Evolutionary conservation across 192 early-diverging fungal species (phyloP).

Genomic region (Backusella australiensis): DNA sequence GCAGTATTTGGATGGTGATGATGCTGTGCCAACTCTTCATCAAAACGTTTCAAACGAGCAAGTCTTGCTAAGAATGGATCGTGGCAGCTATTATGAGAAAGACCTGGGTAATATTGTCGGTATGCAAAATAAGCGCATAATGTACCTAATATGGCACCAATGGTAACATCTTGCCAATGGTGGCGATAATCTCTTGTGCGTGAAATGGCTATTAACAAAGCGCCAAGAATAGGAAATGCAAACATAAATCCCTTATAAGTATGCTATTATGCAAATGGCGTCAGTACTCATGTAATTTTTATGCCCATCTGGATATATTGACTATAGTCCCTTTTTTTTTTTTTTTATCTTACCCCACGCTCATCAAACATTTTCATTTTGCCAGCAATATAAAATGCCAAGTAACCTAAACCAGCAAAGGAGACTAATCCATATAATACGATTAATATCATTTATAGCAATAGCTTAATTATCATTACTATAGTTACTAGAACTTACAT

Average conservation of each 20-base stretch:
- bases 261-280: constrained; percentile 23
- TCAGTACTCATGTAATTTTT: neutral
- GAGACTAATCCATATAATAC: constrained; percentile 38
- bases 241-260: constrained; percentile 69
- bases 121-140: constrained; percentile 59
- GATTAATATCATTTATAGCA: neutral
- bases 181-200: constrained; percentile 66
- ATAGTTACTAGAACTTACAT: constrained; percentile 35
- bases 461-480: neutral
- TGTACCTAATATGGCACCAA: constrained; percentile 58
- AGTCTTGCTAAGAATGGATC: constrained; percentile 9
- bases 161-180: constrained; percentile 62
- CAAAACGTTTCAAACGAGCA: neutral
- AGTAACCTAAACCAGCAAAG: constrained; percentile 70
- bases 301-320: neutral
- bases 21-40: constrained; percentile 3
- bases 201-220: constrained; percentile 55
- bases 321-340: neutral
- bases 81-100: constrained; percentile 17
- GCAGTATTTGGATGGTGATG: neutral
- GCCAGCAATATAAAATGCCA: constrained; percentile 70
- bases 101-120: constrained; percentile 59
- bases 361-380: no score
- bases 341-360: no score
- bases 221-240: constrained; percentile 35